A percentile compares a stretch with the other conserved stretches of the same genome.
These are phyloP conservation scores for Syzygium grande DNA, from an alignment of 345 rosid species.

Conservation along the genomic window DNA sequence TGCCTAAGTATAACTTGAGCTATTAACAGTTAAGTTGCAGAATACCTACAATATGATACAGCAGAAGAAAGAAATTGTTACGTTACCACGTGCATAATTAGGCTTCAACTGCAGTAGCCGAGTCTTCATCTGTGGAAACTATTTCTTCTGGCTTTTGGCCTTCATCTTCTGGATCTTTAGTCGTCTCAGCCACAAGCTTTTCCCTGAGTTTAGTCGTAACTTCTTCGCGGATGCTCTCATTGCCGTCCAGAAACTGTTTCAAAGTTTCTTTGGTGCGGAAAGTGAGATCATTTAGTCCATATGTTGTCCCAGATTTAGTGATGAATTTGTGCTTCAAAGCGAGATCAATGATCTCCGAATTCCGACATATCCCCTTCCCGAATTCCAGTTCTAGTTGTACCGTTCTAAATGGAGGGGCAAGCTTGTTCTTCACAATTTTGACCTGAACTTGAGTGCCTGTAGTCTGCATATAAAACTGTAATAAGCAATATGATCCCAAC, in stretches of 20 bases:
- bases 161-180: slow-evolving; percentile 18
- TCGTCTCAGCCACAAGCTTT: slow-evolving; percentile 28
- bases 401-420: slow-evolving; percentile 84
- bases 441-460: slow-evolving; percentile 66
- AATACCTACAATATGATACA: background rate
- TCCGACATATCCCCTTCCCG: slow-evolving; percentile 86
- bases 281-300: slow-evolving; percentile 28
- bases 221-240: slow-evolving; percentile 47
- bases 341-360: slow-evolving; percentile 62
- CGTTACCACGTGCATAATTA: background rate
- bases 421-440: slow-evolving; percentile 92
- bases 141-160: slow-evolving; percentile 17
- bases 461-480: slow-evolving; percentile 31
- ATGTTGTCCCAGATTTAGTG: slow-evolving; percentile 39
- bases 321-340: slow-evolving; percentile 68
- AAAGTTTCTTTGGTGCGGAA: slow-evolving; percentile 73
- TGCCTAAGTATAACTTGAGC: background rate
- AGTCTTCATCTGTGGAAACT: slow-evolving; percentile 56
- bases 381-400: slow-evolving; percentile 86
- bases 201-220: slow-evolving; percentile 54
- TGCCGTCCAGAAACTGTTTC: slow-evolving; percentile 39
- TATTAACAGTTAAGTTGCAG: background rate
- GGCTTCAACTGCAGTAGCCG: slow-evolving; percentile 50
- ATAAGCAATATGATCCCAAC: background rate
- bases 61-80: background rate